These are phyloP conservation scores for Apiospora sp. DNA, from an alignment of 2,329 filamentous ascomycete species.

Conservation along the genomic window DNA sequence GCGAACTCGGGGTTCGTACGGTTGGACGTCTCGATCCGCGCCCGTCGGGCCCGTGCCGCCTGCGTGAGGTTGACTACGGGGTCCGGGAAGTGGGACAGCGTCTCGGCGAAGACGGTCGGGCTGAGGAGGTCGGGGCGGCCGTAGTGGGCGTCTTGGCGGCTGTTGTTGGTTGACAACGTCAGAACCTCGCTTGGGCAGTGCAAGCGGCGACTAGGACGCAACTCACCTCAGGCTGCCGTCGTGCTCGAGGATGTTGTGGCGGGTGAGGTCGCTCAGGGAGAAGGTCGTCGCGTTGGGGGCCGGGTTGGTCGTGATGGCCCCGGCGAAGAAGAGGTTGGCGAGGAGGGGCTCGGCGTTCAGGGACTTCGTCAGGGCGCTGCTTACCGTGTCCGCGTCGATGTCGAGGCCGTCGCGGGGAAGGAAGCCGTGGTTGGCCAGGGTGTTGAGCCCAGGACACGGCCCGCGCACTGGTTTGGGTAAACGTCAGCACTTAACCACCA, in stretches of 20 bases:
- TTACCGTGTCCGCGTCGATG: conserved; percentile 31
- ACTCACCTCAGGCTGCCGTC: conserved; percentile 34
- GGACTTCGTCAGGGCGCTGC: conserved; percentile 27
- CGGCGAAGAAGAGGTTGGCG: conserved; percentile 24
- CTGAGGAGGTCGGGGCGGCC: conserved; percentile 32
- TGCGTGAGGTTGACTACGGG: conserved; percentile 32
- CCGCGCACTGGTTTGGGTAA: conserved; percentile 29
- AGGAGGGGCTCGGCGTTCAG: conserved; percentile 30
- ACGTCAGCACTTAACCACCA: background rate
- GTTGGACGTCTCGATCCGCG: conserved; percentile 32
- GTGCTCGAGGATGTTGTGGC: conserved; percentile 36
- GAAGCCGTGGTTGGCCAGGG: conserved; percentile 36
- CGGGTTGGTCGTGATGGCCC: conserved; percentile 32
- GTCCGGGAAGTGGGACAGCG: conserved; percentile 32
- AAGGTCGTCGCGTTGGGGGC: conserved; percentile 32
- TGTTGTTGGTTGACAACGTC: too few species aligned
- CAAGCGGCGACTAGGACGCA: too few species aligned
- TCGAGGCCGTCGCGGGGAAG: conserved; percentile 33
- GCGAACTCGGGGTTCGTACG: conserved; percentile 33
- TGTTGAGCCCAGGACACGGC: conserved; percentile 36
- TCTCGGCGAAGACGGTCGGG: conserved; percentile 33
- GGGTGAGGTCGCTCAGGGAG: conserved; percentile 31
- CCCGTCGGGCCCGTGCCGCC: conserved; percentile 31
- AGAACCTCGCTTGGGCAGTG: too few species aligned
- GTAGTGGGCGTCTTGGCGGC: conserved; percentile 30